Evolutionary conservation across 306 rosid genomes (phyloP).

Genomic region (Prinsepia uniflora): DNA sequence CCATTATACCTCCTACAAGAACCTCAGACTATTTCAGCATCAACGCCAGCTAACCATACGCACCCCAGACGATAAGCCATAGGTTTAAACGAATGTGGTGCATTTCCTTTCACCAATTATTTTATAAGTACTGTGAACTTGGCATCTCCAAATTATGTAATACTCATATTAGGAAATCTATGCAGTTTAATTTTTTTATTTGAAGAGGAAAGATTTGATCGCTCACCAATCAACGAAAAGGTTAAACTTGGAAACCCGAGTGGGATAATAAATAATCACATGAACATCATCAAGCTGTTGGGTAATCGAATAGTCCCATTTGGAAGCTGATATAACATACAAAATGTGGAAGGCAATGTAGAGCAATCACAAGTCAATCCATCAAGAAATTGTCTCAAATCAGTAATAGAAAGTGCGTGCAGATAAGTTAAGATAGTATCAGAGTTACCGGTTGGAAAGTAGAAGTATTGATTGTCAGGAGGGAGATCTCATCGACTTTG

Average conservation of each 20-base stretch:
- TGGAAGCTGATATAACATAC: no score
- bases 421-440: not conserved
- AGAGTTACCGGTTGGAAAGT: slow-evolving; percentile 47
- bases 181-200: not conserved
- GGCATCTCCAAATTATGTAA: not conserved
- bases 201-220: not conserved
- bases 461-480: slow-evolving; percentile 58
- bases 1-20: not conserved
- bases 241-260: not conserved
- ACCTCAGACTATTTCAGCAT: not conserved
- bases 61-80: not conserved
- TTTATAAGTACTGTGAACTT: not conserved
- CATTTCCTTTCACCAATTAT: not conserved
- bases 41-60: not conserved
- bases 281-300: not conserved
- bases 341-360: no score
- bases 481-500: slow-evolving; percentile 71
- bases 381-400: not conserved
- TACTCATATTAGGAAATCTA: not conserved
- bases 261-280: not conserved
- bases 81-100: not conserved
- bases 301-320: not conserved
- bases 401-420: not conserved
- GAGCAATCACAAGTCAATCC: not conserved
- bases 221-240: not conserved